phyloP scores from a whole-genome alignment of 495 filamentous ascomycete genomes.

The Penicillium daleae region DNA sequence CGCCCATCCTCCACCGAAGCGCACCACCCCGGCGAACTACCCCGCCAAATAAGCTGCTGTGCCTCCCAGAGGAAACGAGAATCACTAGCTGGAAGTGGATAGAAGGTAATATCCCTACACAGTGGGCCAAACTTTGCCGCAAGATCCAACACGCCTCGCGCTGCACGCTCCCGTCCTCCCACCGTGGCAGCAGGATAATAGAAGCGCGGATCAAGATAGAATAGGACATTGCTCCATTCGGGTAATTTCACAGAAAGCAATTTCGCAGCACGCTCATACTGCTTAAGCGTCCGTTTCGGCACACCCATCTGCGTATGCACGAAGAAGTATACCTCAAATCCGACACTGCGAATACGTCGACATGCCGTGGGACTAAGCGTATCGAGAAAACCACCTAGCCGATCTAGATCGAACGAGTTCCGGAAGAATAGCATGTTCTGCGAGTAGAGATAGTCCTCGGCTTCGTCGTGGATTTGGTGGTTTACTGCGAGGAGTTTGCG shows the following conservation, averaged over 20 bases:
- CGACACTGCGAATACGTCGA: constrained; percentile 41
- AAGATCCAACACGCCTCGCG: constrained; percentile 39
- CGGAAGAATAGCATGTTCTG: constrained; percentile 48
- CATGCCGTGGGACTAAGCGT: constrained; percentile 41
- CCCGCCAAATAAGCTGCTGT: constrained; percentile 27
- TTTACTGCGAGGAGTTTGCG: constrained; percentile 38
- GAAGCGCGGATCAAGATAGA: constrained; percentile 45
- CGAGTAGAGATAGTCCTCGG: constrained; percentile 45
- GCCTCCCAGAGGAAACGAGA: constrained; percentile 35
- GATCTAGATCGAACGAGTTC: constrained; percentile 45
- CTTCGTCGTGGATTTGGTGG: constrained; percentile 48
- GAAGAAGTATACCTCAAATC: constrained; percentile 49
- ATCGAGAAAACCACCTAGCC: constrained; percentile 40
- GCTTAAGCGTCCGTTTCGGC: constrained; percentile 40
- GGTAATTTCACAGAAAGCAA: constrained; percentile 35
- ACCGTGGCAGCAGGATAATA: constrained; percentile 38
- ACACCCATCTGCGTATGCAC: constrained; percentile 41
- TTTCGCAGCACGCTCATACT: constrained; percentile 38
- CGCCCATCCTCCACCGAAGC: not conserved
- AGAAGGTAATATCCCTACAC: constrained; percentile 37
- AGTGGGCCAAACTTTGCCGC: constrained; percentile 34
- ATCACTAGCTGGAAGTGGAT: constrained; percentile 33
- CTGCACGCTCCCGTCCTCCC: constrained; percentile 35
- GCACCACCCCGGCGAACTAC: constrained; percentile 18
- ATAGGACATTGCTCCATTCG: constrained; percentile 30